phyloP scores from a whole-genome alignment of 306 rosid species.

The Trichosanthes truncata region DNA sequence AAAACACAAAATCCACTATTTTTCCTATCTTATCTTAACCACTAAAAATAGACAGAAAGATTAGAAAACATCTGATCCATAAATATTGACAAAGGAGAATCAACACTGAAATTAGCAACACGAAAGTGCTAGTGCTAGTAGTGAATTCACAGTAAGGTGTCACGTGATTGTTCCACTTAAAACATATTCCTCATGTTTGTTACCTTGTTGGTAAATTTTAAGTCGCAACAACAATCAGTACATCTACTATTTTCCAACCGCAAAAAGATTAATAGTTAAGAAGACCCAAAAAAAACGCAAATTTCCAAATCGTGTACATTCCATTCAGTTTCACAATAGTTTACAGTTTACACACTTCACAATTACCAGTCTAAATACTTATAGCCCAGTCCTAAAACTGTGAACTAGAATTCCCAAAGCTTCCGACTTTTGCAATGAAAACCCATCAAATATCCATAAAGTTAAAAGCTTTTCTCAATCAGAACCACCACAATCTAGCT shows the following conservation, averaged over 20 bases:
- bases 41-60: neutral
- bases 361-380: neutral
- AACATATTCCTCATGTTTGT: neutral
- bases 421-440: neutral
- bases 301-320: neutral
- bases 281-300: neutral
- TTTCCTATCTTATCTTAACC: neutral
- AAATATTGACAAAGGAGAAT: neutral
- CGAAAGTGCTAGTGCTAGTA: neutral
- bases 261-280: neutral
- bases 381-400: neutral
- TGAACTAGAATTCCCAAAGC: neutral
- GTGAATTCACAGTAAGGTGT: neutral
- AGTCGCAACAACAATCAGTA: neutral
- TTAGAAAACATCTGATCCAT: neutral
- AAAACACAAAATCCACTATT: neutral
- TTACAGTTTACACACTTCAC: neutral
- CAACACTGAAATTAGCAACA: neutral
- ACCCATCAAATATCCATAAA: neutral
- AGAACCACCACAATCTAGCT: slow-evolving; percentile 23
- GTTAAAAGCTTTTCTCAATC: neutral
- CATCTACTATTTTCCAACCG: neutral
- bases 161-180: neutral
- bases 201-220: neutral
- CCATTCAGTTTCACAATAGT: neutral